Evolutionary conservation across 441 rosid species (phyloP).

Genomic region (Jatropha podagrica): DNA sequence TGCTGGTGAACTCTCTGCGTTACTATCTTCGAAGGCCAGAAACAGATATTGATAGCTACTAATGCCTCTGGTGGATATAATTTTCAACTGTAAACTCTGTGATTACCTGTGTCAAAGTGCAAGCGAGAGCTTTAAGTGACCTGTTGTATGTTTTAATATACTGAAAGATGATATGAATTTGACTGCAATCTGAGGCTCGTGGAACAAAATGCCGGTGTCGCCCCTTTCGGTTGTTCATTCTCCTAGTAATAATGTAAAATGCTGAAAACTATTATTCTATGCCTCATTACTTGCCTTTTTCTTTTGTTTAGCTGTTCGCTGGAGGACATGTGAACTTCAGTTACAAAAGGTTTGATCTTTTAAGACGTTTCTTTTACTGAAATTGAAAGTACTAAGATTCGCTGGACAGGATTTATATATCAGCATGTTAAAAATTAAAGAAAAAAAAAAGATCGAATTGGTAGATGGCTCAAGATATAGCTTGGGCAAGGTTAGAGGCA

Average conservation of each 20-base stretch:
- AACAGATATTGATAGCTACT: slow-evolving; percentile 82
- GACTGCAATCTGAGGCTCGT: background rate
- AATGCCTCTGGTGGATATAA: slow-evolving; percentile 1
- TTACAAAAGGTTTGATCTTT: too few relatives aligned
- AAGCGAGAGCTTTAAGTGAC: slow-evolving; percentile 10
- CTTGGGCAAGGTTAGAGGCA: too few relatives aligned
- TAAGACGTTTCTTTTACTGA: too few relatives aligned
- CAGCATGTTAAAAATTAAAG: too few relatives aligned
- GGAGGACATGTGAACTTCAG: background rate
- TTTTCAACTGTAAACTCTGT: slow-evolving; percentile 19
- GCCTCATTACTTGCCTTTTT: background rate
- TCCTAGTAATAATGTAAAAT: background rate
- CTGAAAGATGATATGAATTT: background rate
- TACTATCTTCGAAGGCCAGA: slow-evolving; percentile 93
- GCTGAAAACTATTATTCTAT: background rate
- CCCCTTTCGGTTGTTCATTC: background rate
- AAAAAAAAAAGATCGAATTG: too few relatives aligned
- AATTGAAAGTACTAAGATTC: too few relatives aligned
- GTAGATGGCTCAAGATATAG: too few relatives aligned
- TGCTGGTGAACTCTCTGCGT: slow-evolving; percentile 74
- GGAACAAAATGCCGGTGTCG: background rate
- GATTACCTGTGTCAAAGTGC: slow-evolving; percentile 13
- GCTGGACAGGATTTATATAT: too few relatives aligned
- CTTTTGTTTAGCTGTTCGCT: background rate
- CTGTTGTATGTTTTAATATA: background rate